Percentiles rank a stretch among this genome's conserved stretches.
phyloP scores from a whole-genome alignment of 2,329 filamentous ascomycete genomes.

The Neofusicoccum sp. region DNA sequence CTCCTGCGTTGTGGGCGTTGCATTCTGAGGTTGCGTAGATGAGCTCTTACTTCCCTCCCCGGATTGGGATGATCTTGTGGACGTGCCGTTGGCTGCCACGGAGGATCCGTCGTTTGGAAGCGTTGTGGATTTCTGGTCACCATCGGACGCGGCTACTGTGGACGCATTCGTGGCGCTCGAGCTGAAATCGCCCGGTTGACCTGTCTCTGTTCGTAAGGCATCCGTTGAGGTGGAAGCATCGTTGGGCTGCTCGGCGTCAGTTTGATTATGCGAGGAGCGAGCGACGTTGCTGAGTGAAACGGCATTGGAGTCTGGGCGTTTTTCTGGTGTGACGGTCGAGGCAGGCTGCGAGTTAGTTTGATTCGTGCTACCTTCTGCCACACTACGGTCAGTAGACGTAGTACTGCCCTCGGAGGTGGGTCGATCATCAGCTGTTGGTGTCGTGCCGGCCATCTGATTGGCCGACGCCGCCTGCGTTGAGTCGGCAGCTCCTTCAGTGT shows the following conservation, averaged over 20 bases:
- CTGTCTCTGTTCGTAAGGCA: not conserved
- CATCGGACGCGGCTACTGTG: not conserved
- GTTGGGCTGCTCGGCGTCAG: constrained; percentile 6
- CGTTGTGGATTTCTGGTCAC: constrained; percentile 15
- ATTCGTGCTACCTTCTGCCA: constrained; percentile 8
- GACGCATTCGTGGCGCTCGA: not conserved
- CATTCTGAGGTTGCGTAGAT: constrained; percentile 29
- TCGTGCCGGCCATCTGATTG: not conserved
- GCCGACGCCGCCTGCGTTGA: not conserved
- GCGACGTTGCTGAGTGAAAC: not conserved
- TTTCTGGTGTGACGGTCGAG: constrained; percentile 2
- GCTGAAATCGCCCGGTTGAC: not conserved
- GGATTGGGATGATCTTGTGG: constrained; percentile 19
- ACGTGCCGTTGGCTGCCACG: constrained; percentile 18
- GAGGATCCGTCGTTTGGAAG: constrained; percentile 21
- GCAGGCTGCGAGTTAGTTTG: constrained; percentile 2
- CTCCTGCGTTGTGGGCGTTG: constrained; percentile 86
- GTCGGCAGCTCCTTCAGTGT: not conserved
- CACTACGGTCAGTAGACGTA: not conserved
- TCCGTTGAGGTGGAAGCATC: constrained; percentile 4
- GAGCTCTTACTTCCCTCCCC: not conserved
- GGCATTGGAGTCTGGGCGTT: not conserved
- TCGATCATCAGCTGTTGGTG: constrained; percentile 3
- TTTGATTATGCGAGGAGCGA: constrained; percentile 7
- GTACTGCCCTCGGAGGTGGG: not conserved